phyloP scores from a whole-genome alignment of 305 asterid species.

The Solanum hybrid region DNA sequence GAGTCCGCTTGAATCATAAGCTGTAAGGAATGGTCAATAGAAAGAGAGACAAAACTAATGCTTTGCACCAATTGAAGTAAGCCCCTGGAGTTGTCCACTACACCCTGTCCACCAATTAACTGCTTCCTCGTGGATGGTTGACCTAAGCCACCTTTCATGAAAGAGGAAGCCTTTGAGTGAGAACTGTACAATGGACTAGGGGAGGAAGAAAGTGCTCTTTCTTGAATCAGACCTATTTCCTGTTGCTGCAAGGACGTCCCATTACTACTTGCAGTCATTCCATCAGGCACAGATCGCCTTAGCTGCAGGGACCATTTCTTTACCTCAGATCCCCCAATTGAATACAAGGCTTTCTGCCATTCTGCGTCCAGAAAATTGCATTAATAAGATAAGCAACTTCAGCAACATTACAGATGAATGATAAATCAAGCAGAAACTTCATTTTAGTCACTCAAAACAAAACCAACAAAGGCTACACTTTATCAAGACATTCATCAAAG shows the following conservation, averaged over 20 bases:
- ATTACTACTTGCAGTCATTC: constrained; percentile 73
- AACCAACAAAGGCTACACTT: neutral
- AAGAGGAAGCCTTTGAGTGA: constrained; percentile 67
- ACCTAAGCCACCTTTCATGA: constrained; percentile 74
- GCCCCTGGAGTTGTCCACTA: constrained; percentile 77
- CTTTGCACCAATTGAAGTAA: constrained; percentile 94
- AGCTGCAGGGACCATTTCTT: constrained; percentile 98
- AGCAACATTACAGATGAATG: neutral
- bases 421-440: neutral
- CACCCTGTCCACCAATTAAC: constrained; percentile 63
- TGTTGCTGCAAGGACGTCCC: constrained; percentile 83
- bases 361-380: constrained; percentile 41
- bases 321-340: constrained; percentile 94
- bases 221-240: constrained; percentile 80
- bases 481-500: neutral
- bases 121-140: constrained; percentile 86
- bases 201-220: constrained; percentile 61
- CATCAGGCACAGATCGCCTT: constrained; percentile 83
- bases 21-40: constrained; percentile 89
- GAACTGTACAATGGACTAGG: constrained; percentile 62
- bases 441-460: neutral
- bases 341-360: constrained; percentile 97
- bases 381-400: neutral
- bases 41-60: constrained; percentile 82
- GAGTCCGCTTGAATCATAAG: constrained; percentile 80